Conservation (phyloP, 352 stramenopile genomes). For the Phytophthora lateralis region DNA sequence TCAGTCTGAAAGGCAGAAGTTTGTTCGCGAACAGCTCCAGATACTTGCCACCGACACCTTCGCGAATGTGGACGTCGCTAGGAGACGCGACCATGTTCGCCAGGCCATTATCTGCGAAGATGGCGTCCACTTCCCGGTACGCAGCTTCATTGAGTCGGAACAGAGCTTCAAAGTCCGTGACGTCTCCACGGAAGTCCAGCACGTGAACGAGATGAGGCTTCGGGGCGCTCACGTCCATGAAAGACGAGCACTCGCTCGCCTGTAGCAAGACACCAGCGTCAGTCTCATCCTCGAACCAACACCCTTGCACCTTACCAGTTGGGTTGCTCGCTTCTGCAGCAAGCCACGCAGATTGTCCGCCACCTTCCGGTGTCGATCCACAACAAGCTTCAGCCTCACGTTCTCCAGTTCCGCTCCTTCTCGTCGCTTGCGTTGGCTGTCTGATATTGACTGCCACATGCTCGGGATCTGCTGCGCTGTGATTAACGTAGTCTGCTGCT, state of each 20-base stretch:
- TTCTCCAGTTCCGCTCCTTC: constrained; percentile 38
- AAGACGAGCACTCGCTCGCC: constrained; percentile 16
- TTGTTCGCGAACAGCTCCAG: constrained; percentile 37
- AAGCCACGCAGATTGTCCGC: constrained; percentile 39
- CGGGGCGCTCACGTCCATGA: constrained; percentile 11
- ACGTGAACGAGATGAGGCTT: constrained; percentile 15
- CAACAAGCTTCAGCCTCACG: constrained; percentile 33
- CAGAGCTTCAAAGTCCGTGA: constrained; percentile 26
- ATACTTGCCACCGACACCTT: constrained; percentile 23
- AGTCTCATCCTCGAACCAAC: neutral
- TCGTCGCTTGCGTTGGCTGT: constrained; percentile 16
- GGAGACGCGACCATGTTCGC: constrained; percentile 20
- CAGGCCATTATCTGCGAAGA: constrained; percentile 32
- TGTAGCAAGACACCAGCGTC: constrained; percentile 1
- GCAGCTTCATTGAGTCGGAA: constrained; percentile 24
- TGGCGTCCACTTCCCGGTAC: constrained; percentile 24
- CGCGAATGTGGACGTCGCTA: constrained; percentile 27
- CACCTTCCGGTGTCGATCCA: constrained; percentile 49
- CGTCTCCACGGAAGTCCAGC: constrained; percentile 18
- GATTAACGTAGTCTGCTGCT: neutral
- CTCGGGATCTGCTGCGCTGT: constrained; percentile 10
- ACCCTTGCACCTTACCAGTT: constrained; percentile 13
- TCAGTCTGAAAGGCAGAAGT: constrained; percentile 31
- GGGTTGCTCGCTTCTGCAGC: constrained; percentile 31
- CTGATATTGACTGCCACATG: constrained; percentile 32